Conservation (phyloP, 2,329 filamentous ascomycete species). For the Huntiella moniliformis region DNA sequence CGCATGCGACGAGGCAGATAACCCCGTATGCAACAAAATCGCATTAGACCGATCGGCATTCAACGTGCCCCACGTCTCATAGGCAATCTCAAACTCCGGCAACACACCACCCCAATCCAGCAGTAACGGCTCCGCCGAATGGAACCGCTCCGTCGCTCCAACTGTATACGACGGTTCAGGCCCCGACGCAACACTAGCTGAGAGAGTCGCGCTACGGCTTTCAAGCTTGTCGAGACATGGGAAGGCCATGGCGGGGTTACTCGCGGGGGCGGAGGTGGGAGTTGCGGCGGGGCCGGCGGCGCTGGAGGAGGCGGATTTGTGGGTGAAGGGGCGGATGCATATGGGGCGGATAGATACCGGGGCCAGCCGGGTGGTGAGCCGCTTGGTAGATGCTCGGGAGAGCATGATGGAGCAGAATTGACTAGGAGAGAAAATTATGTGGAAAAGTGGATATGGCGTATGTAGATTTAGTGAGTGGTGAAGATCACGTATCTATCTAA, state of each 20-base stretch:
- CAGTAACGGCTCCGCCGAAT: slow-evolving; percentile 53
- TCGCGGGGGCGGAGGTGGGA: slow-evolving; percentile 22
- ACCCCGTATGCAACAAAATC: slow-evolving; percentile 79
- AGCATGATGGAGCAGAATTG: neutral
- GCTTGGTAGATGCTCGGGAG: neutral
- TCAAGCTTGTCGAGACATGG: slow-evolving; percentile 79
- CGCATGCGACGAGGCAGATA: slow-evolving; percentile 94
- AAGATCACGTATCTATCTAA: neutral
- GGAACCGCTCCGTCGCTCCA: slow-evolving; percentile 63
- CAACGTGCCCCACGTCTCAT: slow-evolving; percentile 76
- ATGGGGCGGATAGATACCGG: slow-evolving; percentile 2
- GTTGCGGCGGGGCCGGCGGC: neutral
- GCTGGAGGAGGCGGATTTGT: slow-evolving; percentile 2
- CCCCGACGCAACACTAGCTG: slow-evolving; percentile 44
- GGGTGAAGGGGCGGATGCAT: slow-evolving; percentile 1
- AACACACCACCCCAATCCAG: slow-evolving; percentile 94
- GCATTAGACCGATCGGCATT: slow-evolving; percentile 71
- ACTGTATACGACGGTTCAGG: slow-evolving; percentile 90
- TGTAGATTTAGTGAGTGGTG: neutral
- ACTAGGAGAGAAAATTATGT: too few relatives aligned
- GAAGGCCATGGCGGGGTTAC: slow-evolving; percentile 75
- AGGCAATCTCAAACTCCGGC: slow-evolving; percentile 73
- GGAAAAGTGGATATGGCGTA: neutral
- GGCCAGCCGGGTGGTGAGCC: neutral
- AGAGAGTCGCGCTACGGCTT: slow-evolving; percentile 55